phyloP scores from a whole-genome alignment of 805 yeast genomes.

The Yamadazyma insecticola region DNA sequence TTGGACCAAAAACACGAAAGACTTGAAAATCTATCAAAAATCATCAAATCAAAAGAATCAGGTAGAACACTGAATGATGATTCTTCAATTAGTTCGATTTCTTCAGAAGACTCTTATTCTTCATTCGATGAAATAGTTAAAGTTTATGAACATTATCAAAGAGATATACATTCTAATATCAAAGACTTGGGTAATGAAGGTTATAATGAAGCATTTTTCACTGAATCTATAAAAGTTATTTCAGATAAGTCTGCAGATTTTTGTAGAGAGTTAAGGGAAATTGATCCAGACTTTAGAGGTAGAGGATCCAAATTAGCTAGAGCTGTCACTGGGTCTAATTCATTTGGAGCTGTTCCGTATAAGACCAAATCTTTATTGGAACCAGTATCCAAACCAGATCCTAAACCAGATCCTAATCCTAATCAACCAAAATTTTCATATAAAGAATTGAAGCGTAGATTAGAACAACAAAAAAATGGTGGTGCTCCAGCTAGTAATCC shows the following conservation, averaged over 20 bases:
- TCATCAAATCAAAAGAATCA: no score
- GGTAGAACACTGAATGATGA: constrained; percentile 3
- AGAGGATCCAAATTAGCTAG: constrained; percentile 39
- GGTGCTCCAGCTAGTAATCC: not conserved
- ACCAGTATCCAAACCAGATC: constrained; percentile 13
- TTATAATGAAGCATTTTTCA: constrained; percentile 23
- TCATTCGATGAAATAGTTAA: constrained; percentile 37
- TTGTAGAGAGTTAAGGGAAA: constrained; percentile 30
- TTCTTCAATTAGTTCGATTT: constrained; percentile 12
- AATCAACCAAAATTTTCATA: constrained; percentile 19
- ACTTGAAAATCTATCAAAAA: not conserved
- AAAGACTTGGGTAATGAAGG: constrained; percentile 11
- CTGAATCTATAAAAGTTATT: constrained; percentile 21
- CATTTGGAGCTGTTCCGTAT: constrained; percentile 35
- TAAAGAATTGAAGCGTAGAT: constrained; percentile 25
- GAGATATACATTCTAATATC: constrained; percentile 14
- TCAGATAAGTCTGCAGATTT: constrained; percentile 31
- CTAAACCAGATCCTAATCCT: constrained; percentile 1
- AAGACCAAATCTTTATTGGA: constrained; percentile 38
- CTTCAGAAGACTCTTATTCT: constrained; percentile 28
- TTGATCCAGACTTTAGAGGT: constrained; percentile 37
- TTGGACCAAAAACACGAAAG: not conserved
- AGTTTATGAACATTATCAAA: constrained; percentile 25
- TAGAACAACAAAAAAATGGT: constrained; percentile 1
- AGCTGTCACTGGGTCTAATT: constrained; percentile 38